Base-by-base conservation (phyloP, 164 flowering plant genomes). In the Vitis riparia region DNA sequence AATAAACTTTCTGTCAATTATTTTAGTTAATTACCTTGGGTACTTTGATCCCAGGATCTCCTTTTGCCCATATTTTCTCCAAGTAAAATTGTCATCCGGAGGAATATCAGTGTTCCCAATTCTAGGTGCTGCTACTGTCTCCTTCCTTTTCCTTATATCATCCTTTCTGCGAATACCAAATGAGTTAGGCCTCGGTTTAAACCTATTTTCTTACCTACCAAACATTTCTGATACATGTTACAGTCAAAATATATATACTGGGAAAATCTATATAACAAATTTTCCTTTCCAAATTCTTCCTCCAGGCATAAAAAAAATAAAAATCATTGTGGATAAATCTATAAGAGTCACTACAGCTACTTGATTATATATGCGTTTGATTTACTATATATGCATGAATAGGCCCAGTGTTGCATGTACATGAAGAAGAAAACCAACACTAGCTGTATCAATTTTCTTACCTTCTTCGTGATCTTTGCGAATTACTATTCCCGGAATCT, bases 51-150 rank as follows among this genome's bases (percentile, higher is more conserved):
- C 88, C 7, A 87, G 82, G 5, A 91, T 94, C 64, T 86, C 91
- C 66, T 91, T 91, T 67, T 91, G 94, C 9, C 97, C 97, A 57
- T 91, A 91, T 78, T 91, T 91, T 69, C 94, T 78, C 98, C 98
- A 94, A 0, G 91, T 87, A 70, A 59, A 86, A 13, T 88, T 90
- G 60, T 94, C 98, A 3, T 92, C 97, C 0, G 96, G 98, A 23
- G 97, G 93, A 68, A 86, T 74, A 27, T 88, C 94, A 0, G 77
- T 71, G 23, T 91, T 91, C 27, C 96, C 94, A 1, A 83, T 70
- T 9, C 50, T 73, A 9, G 87, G 92, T 3, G 92, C 96, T 0
- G 87, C 66, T 11, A 84, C 86, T 61, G 58, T 81, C 52, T 76
- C 63, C 9, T 63, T 85, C 15, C 73, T 13, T 61, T 58, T 81